Conservation (phyloP, 345 rosid species). For the Laguncularia racemosa region DNA sequence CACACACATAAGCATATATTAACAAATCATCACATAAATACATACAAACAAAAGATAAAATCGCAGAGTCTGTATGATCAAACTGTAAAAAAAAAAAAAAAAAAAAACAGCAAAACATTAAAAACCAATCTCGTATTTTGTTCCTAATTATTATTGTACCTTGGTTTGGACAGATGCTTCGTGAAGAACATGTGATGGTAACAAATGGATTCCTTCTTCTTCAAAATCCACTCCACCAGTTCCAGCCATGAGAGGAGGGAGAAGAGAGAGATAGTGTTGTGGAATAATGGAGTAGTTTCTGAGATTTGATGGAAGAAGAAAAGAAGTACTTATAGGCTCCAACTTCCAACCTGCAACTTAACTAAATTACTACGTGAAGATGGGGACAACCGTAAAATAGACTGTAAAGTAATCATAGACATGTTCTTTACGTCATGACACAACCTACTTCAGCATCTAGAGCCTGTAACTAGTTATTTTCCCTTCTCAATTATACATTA, state of each 20-base stretch:
- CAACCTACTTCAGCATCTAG: neutral
- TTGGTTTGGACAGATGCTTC: conserved; percentile 23
- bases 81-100: too few relatives aligned
- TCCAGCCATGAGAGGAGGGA: conserved; percentile 3
- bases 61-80: too few relatives aligned
- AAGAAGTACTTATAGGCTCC: conserved; percentile 30
- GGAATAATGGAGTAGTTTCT: neutral
- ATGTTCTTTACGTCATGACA: neutral
- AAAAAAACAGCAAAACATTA: too few relatives aligned
- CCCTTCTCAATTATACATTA: too few relatives aligned
- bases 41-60: too few relatives aligned
- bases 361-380: conserved; percentile 32
- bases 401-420: neutral
- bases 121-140: too few relatives aligned
- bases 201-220: conserved; percentile 44
- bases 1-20: too few relatives aligned
- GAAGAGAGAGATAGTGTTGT: conserved; percentile 1
- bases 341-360: conserved; percentile 72
- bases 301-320: neutral
- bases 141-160: conserved; percentile 10
- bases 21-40: too few relatives aligned
- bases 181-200: conserved; percentile 40
- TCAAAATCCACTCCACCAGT: conserved; percentile 38
- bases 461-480: too few relatives aligned
- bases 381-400: neutral